A percentile compares a stretch with the other conserved stretches of the same genome.
phyloP scores from a whole-genome alignment of 2,329 filamentous ascomycete genomes.

The Drechmeria coniospora region DNA sequence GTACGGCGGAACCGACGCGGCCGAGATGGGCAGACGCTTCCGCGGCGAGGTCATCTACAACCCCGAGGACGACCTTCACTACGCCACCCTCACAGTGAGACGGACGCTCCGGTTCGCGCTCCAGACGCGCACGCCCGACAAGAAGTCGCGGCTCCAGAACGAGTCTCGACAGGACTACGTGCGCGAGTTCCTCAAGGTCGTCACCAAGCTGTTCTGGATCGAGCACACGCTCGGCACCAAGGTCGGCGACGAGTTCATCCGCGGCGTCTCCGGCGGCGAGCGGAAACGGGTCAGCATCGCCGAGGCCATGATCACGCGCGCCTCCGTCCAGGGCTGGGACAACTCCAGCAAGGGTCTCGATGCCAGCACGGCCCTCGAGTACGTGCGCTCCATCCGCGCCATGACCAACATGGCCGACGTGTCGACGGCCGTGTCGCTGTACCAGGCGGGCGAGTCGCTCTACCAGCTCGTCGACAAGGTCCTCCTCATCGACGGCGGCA shows the following conservation, averaged over 20 bases:
- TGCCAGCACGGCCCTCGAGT: slow-evolving; percentile 58
- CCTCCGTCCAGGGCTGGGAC: slow-evolving; percentile 56
- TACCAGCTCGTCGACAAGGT: slow-evolving; percentile 62
- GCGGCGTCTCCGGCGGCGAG: slow-evolving; percentile 47
- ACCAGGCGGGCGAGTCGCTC: slow-evolving; percentile 52
- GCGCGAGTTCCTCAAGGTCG: slow-evolving; percentile 38
- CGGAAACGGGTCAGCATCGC: slow-evolving; percentile 63
- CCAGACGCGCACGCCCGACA: slow-evolving; percentile 42
- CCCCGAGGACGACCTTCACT: slow-evolving; percentile 58
- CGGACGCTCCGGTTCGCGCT: slow-evolving; percentile 53
- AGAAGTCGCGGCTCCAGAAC: slow-evolving; percentile 35
- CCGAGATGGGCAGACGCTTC: slow-evolving; percentile 34
- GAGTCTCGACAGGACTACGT: slow-evolving; percentile 42
- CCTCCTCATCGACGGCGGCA: slow-evolving; percentile 55
- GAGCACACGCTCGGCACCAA: slow-evolving; percentile 53
- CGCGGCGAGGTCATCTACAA: slow-evolving; percentile 48
- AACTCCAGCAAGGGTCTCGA: slow-evolving; percentile 60
- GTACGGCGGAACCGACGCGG: slow-evolving; percentile 35
- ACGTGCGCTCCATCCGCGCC: slow-evolving; percentile 45
- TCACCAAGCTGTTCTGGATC: slow-evolving; percentile 58
- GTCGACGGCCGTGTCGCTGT: slow-evolving; percentile 56
- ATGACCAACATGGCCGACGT: slow-evolving; percentile 58
- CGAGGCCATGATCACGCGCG: slow-evolving; percentile 44
- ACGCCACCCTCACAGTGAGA: slow-evolving; percentile 51
- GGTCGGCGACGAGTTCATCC: slow-evolving; percentile 54